Evolutionary conservation across 306 rosid species (phyloP).

Genomic region (Rubus idaeus): DNA sequence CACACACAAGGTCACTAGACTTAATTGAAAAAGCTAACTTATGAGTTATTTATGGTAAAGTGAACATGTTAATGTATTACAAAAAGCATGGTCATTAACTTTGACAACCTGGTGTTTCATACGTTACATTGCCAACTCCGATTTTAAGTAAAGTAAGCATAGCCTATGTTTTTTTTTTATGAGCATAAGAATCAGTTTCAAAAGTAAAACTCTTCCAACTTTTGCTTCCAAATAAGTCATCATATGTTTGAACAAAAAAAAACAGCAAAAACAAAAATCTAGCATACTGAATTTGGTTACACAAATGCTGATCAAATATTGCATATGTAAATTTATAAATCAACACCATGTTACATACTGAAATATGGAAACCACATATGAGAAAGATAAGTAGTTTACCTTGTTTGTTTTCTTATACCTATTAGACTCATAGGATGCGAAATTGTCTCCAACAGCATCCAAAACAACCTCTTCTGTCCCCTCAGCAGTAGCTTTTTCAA

Average conservation of each 20-base stretch:
- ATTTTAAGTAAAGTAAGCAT: neutral
- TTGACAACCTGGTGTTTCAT: neutral
- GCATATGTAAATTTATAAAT: neutral
- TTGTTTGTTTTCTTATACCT: slow-evolving; percentile 76
- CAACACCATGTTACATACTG: neutral
- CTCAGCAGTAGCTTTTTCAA: slow-evolving; percentile 96
- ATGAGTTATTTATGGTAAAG: neutral
- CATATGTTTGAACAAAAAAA: neutral
- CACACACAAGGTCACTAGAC: neutral
- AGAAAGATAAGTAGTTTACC: slow-evolving; percentile 42
- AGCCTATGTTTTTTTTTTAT: neutral
- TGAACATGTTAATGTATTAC: neutral
- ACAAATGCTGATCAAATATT: neutral
- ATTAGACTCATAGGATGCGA: slow-evolving; percentile 43
- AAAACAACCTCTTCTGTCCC: slow-evolving; percentile 96
- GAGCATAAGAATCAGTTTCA: neutral
- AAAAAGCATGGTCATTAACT: neutral
- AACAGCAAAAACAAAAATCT: neutral
- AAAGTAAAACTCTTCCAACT: neutral
- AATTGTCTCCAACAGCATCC: slow-evolving; percentile 85
- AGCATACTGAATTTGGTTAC: neutral
- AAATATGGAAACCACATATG: slow-evolving; percentile 3
- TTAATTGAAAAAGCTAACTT: neutral
- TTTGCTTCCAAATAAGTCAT: neutral
- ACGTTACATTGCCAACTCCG: neutral